A percentile compares a stretch with the other conserved stretches of the same genome.
These are phyloP conservation scores for Trichoderma erinaceum DNA, from an alignment of 495 filamentous ascomycete genomes.

Conservation along the genomic window DNA sequence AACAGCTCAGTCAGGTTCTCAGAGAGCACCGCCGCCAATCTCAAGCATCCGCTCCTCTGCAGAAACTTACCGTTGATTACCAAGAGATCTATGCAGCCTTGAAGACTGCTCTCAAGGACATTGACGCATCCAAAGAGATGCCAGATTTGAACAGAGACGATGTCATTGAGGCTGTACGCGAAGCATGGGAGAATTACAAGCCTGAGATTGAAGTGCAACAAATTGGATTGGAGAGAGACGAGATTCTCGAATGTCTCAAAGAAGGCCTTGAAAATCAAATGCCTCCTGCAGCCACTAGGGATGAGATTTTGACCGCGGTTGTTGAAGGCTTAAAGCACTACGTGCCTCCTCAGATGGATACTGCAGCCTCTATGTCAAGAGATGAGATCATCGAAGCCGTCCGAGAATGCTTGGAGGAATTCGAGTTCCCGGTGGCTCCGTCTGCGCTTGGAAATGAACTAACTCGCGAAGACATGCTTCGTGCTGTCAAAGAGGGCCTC, in stretches of 20 bases:
- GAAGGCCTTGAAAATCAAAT: slow-evolving; percentile 63
- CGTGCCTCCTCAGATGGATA: slow-evolving; percentile 60
- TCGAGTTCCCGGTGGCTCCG: slow-evolving; percentile 54
- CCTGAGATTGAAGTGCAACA: slow-evolving; percentile 87
- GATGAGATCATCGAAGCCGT: slow-evolving; percentile 74
- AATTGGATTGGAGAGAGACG: slow-evolving; percentile 80
- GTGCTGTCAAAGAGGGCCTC: slow-evolving; percentile 50
- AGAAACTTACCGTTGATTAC: slow-evolving; percentile 48
- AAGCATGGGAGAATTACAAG: slow-evolving; percentile 87
- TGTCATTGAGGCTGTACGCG: slow-evolving; percentile 75
- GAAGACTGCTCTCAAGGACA: slow-evolving; percentile 68
- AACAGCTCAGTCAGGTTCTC: slow-evolving; percentile 69
- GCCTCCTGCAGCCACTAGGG: slow-evolving; percentile 53
- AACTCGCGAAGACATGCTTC: slow-evolving; percentile 47
- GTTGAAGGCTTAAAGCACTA: slow-evolving; percentile 75
- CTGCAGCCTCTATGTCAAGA: slow-evolving; percentile 59
- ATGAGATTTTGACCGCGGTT: slow-evolving; percentile 78
- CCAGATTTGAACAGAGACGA: slow-evolving; percentile 58
- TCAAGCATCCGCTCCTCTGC: slow-evolving; percentile 34
- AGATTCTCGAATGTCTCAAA: slow-evolving; percentile 75
- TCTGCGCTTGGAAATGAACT: slow-evolving; percentile 39
- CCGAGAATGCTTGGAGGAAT: slow-evolving; percentile 68
- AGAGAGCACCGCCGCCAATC: slow-evolving; percentile 69
- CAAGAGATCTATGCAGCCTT: slow-evolving; percentile 77
- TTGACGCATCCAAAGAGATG: slow-evolving; percentile 43